phyloP scores from a whole-genome alignment of 2,329 filamentous ascomycete species.

The Ceratocystis ficicola region DNA sequence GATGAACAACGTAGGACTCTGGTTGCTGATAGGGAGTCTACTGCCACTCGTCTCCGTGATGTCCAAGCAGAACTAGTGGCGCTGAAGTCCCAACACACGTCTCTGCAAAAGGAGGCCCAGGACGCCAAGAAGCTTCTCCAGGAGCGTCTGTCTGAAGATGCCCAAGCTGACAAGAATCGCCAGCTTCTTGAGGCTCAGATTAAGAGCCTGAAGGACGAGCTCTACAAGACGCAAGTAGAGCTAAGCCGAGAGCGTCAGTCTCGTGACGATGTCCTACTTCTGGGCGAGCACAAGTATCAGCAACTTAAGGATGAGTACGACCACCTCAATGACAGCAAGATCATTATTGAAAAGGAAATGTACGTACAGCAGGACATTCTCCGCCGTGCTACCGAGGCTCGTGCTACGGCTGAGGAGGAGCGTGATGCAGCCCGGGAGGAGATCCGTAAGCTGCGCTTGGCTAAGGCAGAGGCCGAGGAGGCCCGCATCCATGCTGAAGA shows the following conservation, averaged over 20 bases:
- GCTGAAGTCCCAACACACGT: slow-evolving; percentile 69
- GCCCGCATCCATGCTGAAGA: slow-evolving; percentile 72
- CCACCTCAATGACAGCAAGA: slow-evolving; percentile 82
- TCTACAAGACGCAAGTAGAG: slow-evolving; percentile 76
- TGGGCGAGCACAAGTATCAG: slow-evolving; percentile 77
- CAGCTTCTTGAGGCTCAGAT: slow-evolving; percentile 79
- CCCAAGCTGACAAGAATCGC: slow-evolving; percentile 67
- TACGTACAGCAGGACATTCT: slow-evolving; percentile 90
- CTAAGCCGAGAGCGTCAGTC: slow-evolving; percentile 86
- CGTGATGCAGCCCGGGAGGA: slow-evolving; percentile 82
- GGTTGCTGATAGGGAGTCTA: slow-evolving; percentile 63
- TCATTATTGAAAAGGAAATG: slow-evolving; percentile 94
- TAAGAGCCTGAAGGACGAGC: slow-evolving; percentile 70
- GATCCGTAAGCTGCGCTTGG: slow-evolving; percentile 66
- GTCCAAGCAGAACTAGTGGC: slow-evolving; percentile 80
- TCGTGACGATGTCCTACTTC: slow-evolving; percentile 80
- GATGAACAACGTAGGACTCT: slow-evolving; percentile 67
- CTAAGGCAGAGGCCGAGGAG: slow-evolving; percentile 76
- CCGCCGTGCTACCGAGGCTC: slow-evolving; percentile 70
- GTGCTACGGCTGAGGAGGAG: slow-evolving; percentile 68
- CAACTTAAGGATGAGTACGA: slow-evolving; percentile 76
- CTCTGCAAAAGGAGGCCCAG: slow-evolving; percentile 75
- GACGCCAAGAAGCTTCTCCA: slow-evolving; percentile 81
- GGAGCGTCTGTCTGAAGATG: slow-evolving; percentile 79
- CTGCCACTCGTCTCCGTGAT: slow-evolving; percentile 64